Evolutionary conservation across 2,329 filamentous ascomycete species (phyloP).

Genomic region (Penicillium sp.): DNA sequence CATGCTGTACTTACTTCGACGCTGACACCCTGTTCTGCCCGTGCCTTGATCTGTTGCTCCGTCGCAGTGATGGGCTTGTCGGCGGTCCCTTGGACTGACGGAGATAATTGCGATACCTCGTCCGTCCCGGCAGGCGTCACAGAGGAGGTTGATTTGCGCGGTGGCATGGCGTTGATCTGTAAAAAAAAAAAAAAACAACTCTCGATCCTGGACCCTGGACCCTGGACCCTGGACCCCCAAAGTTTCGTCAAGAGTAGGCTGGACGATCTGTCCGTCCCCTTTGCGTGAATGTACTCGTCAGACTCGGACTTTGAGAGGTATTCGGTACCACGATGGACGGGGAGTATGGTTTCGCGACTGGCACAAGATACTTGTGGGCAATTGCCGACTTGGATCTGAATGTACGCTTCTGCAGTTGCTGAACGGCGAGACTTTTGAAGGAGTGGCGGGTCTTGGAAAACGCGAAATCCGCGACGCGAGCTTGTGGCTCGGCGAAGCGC

Average conservation of each 20-base stretch:
- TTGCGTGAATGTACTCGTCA: neutral
- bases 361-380: no score
- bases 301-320: neutral
- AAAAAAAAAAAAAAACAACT: no score
- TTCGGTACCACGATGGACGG: no score
- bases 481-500: slow-evolving; percentile 2
- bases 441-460: slow-evolving; percentile 9
- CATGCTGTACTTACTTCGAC: slow-evolving; percentile 30
- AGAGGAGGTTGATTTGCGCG: slow-evolving; percentile 34
- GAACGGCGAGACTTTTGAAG: neutral
- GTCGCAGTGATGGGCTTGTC: slow-evolving; percentile 29
- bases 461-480: slow-evolving; percentile 19
- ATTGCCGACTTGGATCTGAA: neutral
- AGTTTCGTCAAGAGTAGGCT: neutral
- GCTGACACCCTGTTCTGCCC: slow-evolving; percentile 34
- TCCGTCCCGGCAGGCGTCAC: slow-evolving; percentile 21
- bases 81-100: slow-evolving; percentile 9
- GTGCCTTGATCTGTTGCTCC: slow-evolving; percentile 37
- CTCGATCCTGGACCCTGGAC: no score
- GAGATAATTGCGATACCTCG: slow-evolving; percentile 15
- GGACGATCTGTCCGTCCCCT: neutral
- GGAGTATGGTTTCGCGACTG: no score
- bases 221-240: no score
- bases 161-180: slow-evolving; percentile 22
- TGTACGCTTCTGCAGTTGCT: neutral